Conservation (phyloP, 1,284 basidiomycete species). For the Austroboletus olivaceoglutinosus region DNA sequence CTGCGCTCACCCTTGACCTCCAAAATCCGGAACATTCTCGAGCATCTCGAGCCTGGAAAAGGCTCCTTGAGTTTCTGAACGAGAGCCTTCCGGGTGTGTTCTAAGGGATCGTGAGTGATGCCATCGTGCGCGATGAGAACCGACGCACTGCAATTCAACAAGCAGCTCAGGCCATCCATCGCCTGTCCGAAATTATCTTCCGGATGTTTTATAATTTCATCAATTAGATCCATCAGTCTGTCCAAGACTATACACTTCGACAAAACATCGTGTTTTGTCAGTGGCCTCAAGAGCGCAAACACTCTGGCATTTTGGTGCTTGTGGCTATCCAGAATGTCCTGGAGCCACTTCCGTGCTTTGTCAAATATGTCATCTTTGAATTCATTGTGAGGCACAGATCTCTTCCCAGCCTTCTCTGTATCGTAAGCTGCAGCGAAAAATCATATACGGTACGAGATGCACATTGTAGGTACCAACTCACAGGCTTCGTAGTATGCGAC, state of each 20-base stretch:
- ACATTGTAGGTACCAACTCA: slow-evolving; percentile 8
- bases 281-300: slow-evolving; percentile 21
- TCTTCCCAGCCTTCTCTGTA: too few relatives aligned
- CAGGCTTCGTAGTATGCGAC: slow-evolving; percentile 28
- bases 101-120: slow-evolving; percentile 7
- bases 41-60: background rate
- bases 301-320: slow-evolving; percentile 23
- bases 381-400: background rate
- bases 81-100: slow-evolving; percentile 5
- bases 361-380: slow-evolving; percentile 4
- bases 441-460: background rate
- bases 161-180: slow-evolving; percentile 24
- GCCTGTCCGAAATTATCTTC: slow-evolving; percentile 15
- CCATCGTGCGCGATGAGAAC: background rate
- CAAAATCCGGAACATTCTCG: slow-evolving; percentile 19
- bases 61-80: slow-evolving; percentile 9
- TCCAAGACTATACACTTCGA: slow-evolving; percentile 15
- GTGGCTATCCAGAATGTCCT: slow-evolving; percentile 6
- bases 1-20: slow-evolving; percentile 11
- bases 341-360: slow-evolving; percentile 8
- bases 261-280: slow-evolving; percentile 17
- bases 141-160: slow-evolving; percentile 23
- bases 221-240: slow-evolving; percentile 13
- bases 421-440: background rate
- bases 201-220: slow-evolving; percentile 4